phyloP scores from a whole-genome alignment of 257 asterid genomes.

The Mentha longifolia region DNA sequence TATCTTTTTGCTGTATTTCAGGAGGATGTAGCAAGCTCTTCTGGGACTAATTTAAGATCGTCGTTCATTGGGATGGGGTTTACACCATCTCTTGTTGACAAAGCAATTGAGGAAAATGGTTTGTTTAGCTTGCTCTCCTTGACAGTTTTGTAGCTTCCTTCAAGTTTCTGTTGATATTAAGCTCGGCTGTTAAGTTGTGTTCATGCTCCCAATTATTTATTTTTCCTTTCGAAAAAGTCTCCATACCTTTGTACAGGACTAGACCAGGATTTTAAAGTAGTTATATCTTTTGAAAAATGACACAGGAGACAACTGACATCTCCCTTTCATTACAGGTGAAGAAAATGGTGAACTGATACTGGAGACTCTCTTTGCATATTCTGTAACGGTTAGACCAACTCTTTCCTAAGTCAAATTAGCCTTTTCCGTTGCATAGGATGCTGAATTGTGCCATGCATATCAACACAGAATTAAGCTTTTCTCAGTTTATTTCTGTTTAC shows the following conservation, averaged over 20 bases:
- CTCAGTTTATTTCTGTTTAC: conserved; percentile 18
- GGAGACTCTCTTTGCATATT: conserved; percentile 73
- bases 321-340: conserved; percentile 57
- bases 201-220: conserved; percentile 2
- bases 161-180: conserved; percentile 17
- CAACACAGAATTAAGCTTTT: neutral
- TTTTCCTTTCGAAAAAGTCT: neutral
- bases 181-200: conserved; percentile 20
- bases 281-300: conserved; percentile 9
- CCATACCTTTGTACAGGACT: neutral
- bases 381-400: conserved; percentile 47
- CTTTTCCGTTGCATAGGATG: conserved; percentile 6
- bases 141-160: conserved; percentile 14
- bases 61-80: conserved; percentile 91
- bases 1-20: conserved; percentile 28
- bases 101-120: conserved; percentile 83
- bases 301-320: conserved; percentile 23
- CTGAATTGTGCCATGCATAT: neutral
- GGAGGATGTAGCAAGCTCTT: conserved; percentile 80
- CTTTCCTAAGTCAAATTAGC: conserved; percentile 7
- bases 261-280: conserved; percentile 12
- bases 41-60: conserved; percentile 63
- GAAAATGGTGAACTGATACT: conserved; percentile 65
- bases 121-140: conserved; percentile 26
- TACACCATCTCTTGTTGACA: conserved; percentile 68